Evolutionary conservation across 2,329 filamentous ascomycete species (phyloP).

Genomic region (Torrubiella hemipterigena): DNA sequence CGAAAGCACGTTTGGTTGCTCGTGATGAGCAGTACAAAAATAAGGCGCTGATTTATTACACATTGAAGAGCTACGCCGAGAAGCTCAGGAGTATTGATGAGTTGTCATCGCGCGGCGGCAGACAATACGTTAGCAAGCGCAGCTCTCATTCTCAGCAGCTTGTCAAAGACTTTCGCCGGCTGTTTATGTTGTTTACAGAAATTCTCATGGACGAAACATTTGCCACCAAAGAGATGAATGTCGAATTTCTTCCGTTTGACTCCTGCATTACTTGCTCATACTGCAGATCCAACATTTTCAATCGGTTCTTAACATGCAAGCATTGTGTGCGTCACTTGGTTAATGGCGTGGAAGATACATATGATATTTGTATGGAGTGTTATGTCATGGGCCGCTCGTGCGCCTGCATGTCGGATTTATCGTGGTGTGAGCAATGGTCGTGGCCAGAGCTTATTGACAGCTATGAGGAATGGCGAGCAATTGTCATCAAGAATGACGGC

Average conservation of each 20-base stretch:
- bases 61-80: conserved; percentile 66
- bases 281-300: conserved; percentile 93
- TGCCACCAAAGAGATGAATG: conserved; percentile 53
- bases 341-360: conserved; percentile 66
- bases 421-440: conserved; percentile 87
- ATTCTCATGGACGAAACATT: conserved; percentile 84
- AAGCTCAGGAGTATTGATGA: conserved; percentile 44
- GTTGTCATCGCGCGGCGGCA: conserved; percentile 28
- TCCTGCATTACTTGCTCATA: conserved; percentile 93
- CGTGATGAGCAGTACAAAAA: conserved; percentile 98
- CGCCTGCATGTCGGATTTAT: conserved; percentile 70
- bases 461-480: conserved; percentile 72
- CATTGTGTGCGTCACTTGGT: conserved; percentile 59
- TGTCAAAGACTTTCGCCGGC: conserved; percentile 67
- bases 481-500: conserved; percentile 64
- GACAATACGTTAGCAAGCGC: conserved; percentile 28
- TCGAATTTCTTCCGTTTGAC: conserved; percentile 73
- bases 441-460: conserved; percentile 68
- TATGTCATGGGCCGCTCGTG: conserved; percentile 96
- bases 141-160: conserved; percentile 50
- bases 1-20: conserved; percentile 81
- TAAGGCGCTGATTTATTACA: conserved; percentile 88
- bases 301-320: conserved; percentile 87
- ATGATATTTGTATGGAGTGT: conserved; percentile 97
- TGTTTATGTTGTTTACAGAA: conserved; percentile 68